phyloP scores from a whole-genome alignment of 306 rosid species.

The Rosa lucieae region DNA sequence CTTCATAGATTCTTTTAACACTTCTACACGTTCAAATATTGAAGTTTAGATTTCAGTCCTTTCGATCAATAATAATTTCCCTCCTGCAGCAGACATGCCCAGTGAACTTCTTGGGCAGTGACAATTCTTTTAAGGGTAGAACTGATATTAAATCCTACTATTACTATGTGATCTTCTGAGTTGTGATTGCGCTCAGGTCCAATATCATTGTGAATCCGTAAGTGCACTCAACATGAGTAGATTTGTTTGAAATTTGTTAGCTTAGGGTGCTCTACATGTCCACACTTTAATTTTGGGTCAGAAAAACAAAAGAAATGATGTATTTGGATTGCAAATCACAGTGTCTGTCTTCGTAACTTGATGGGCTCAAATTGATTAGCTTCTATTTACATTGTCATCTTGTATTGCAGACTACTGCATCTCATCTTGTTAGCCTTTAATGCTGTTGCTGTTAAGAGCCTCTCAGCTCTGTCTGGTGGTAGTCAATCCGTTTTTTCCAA shows the following conservation, averaged over 20 bases:
- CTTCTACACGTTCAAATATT: not conserved
- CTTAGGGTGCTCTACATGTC: not conserved
- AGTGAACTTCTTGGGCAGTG: not conserved
- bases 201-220: not conserved
- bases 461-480: constrained; percentile 65
- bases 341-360: not conserved
- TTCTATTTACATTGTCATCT: constrained; percentile 14
- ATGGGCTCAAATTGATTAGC: not conserved
- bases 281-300: not conserved
- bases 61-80: not conserved
- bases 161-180: not conserved
- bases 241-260: not conserved
- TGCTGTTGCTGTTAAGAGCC: constrained; percentile 41
- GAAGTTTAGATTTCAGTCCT: not conserved
- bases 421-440: constrained; percentile 63
- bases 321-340: not conserved
- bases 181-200: not conserved
- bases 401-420: constrained; percentile 74
- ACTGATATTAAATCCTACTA: not conserved
- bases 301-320: not conserved
- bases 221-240: not conserved
- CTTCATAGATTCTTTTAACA: too few relatives aligned
- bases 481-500: constrained; percentile 54
- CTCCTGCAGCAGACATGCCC: not conserved
- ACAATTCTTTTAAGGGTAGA: not conserved